Evolutionary conservation across 371 early-diverging fungal genomes (phyloP).

Genomic region (Nematocida sp.): DNA sequence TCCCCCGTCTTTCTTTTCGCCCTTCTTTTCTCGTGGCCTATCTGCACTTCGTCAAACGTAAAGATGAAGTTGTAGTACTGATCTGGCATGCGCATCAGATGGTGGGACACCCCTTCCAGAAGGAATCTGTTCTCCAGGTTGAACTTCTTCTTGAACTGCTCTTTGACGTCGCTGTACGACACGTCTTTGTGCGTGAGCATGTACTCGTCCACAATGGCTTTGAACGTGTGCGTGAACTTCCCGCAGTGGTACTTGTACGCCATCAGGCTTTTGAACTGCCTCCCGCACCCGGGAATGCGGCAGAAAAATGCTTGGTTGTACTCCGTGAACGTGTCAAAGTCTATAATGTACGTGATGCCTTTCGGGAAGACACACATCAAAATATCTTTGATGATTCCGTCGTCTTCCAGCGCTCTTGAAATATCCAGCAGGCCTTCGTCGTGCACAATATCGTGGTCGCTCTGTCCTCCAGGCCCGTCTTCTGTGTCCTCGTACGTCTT

Average conservation of each 20-base stretch:
- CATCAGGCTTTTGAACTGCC: constrained; percentile 54
- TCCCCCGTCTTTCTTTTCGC: background rate
- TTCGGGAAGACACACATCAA: constrained; percentile 32
- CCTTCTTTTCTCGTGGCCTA: constrained; percentile 46
- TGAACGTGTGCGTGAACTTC: constrained; percentile 49
- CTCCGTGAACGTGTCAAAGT: constrained; percentile 40
- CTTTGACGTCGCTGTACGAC: constrained; percentile 42
- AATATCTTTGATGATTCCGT: constrained; percentile 42
- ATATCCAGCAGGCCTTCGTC: constrained; percentile 51
- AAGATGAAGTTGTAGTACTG: constrained; percentile 56
- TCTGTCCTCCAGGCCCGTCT: constrained; percentile 5
- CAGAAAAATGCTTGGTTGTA: constrained; percentile 45
- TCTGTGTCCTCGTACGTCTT: constrained; percentile 41
- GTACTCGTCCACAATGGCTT: constrained; percentile 50
- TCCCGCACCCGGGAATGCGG: constrained; percentile 53
- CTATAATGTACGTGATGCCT: constrained; percentile 48
- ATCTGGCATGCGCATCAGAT: constrained; percentile 52
- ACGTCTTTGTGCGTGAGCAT: background rate
- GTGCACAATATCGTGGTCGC: constrained; percentile 41
- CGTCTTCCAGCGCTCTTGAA: constrained; percentile 41
- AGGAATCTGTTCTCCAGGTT: constrained; percentile 46
- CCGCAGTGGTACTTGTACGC: constrained; percentile 59
- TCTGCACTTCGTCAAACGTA: constrained; percentile 48
- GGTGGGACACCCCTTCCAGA: constrained; percentile 51
- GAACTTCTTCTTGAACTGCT: constrained; percentile 43